Base-by-base conservation (phyloP, 164 flowering plant species). In the Kingdonia uniflora region DNA sequence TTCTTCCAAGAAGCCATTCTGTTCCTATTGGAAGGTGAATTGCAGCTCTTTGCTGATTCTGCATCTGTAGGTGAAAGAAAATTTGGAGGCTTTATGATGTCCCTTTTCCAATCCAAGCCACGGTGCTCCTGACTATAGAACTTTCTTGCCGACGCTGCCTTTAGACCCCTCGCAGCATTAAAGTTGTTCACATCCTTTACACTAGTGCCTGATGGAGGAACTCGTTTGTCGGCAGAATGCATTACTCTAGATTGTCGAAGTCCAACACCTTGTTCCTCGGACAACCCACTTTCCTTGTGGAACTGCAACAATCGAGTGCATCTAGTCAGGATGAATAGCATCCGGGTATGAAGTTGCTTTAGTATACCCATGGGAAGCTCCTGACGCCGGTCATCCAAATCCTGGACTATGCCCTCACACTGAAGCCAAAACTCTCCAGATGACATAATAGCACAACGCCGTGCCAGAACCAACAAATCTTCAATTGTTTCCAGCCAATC, bases 351-450 rank as follows among this genome's bases (percentile, higher is more conserved):
- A 53, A 94, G 95, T 77, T 89, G 85, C 77, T 94, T 94, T 58
- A 89, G 72, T 60, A 61, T 76, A 56, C 99, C 97, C 72, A 83
- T 81, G 5, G 95, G 88, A 45, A 87, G 82, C 58, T 94, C 99
- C 65, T 94, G 99, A 22, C 99, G 95, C 53, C 80, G 76, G 68
- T 94, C 99, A 74, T 94, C 99, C 67, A 94, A 70, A 37, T 89
- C 97, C 68, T 94, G 99, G 68, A 94, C 99, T 58, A 94, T 94
- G 59, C 97, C 79, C 73, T 94, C 99, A 75, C 99, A 94, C 65
- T 89, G 97, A 66, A 94, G 88, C 99, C 99, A 94, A 74, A 94
- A 89, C 65, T 94, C 96, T 42, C 92, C 87, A 49, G 97, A 75
- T 22, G 99, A 70, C 65, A 84, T 75, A 82, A 94, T 71, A 21